Evolutionary conservation across 768 basidiomycete genomes (phyloP).

Genomic region (Pleurotus ostreatus): DNA sequence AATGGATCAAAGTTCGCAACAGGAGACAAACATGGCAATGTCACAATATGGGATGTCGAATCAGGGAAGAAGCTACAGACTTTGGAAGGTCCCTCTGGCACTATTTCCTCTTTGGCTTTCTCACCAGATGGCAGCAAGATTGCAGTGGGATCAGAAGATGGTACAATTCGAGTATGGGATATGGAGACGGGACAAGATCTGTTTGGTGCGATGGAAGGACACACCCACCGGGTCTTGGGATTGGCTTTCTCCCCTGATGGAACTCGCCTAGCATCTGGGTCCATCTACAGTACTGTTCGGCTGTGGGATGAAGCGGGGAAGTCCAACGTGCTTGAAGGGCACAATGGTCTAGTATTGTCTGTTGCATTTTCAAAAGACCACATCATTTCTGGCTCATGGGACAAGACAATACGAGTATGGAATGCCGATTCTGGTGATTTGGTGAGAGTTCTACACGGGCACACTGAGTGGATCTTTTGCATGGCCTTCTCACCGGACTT

Average conservation of each 20-base stretch:
- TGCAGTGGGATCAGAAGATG: background rate
- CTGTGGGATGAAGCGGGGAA: no score
- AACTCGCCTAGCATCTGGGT: no score
- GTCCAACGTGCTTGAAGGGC: no score
- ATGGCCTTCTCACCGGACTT: slow-evolving; percentile 4
- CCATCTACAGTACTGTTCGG: no score
- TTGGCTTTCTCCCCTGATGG: background rate
- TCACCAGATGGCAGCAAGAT: background rate
- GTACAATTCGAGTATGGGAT: background rate
- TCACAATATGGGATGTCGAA: no score
- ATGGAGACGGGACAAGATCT: background rate
- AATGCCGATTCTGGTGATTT: background rate
- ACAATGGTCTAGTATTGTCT: no score
- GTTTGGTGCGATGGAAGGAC: background rate
- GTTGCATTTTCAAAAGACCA: no score
- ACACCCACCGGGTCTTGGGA: background rate
- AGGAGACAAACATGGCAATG: no score
- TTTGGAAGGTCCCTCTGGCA: no score
- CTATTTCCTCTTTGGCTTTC: background rate
- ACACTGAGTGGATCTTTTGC: background rate
- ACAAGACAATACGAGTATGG: background rate
- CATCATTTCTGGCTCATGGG: background rate
- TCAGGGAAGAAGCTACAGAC: no score
- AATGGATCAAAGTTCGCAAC: no score
- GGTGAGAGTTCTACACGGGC: background rate